Base-by-base conservation (phyloP, 2,329 filamentous ascomycete species). In the Blumeriella jaapii region DNA sequence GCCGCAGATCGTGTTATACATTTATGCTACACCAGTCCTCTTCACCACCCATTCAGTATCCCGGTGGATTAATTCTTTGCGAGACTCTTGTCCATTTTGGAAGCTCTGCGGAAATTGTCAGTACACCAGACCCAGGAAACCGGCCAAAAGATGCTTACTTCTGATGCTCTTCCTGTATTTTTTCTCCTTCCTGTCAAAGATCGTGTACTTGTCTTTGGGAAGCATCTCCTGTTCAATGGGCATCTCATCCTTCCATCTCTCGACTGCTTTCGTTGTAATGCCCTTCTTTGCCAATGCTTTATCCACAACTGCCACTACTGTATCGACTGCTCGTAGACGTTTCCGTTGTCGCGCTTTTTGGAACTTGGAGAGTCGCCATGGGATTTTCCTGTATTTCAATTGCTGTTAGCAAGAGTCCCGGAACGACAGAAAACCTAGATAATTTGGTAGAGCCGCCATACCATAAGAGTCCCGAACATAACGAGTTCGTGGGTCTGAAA, bases 121-220 rank as follows among this genome's bases (percentile, higher is more conserved):
- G n/a, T n/a, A n/a, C n/a, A n/a, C n/a, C n/a, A n/a, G n/a, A n/a
- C n/a, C n/a, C n/a, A n/a, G n/a, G n/a, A n/a, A n/a, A n/a, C n/a
- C n/a, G n/a, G n/a, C n/a, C n/a, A n/a, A n/a, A n/a, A n/a, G n/a
- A 12, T 13, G n/a, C 85, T 52, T 71, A 94, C 87, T 96, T 64
- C 96, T 89, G 59, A 98, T 87, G 37, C 86, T 84, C 74, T 98
- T 98, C 58, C 91, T 71, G 61, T 96, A 98, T 52, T 74, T 78
- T 75, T 87, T 93, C 59, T 82, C 86, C 62, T 96, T 95, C 52
- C 87, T 78, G 61, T 94, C 89, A 61, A 96, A 98, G 54, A 98
- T 81, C 17, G 85, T 94, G 65, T 98, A 98, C 65, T 98, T 98
- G 65, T 98, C 91, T 61, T 75, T 81, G 29, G 91, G 81, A 59